Evolutionary conservation across 2,329 filamentous ascomycete genomes (phyloP), one percentile per base, ranked within the genome.

Genomic region (Botrytis paeoniae): DNA sequence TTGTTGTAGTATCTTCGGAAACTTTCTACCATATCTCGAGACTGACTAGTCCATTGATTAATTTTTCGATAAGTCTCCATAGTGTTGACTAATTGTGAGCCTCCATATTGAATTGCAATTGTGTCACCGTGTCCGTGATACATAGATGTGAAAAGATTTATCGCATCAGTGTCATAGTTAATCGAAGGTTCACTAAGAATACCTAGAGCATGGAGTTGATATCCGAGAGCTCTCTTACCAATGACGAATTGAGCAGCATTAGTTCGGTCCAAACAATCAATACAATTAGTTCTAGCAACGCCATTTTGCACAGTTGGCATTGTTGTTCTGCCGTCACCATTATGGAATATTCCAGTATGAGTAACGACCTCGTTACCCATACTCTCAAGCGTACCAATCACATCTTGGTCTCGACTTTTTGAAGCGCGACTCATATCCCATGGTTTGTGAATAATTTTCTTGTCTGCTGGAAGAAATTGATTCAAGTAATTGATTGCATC

Each of bases 1-100:
- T 99, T 99, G 83, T 98, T 97, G 82, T 99, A 99, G 82, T 98
- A 99, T 41, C 96, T 89, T 82, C 98, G 99, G 85, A 99, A 98
- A 81, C 94, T 97, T 83, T 99, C 96, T 35, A 99, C 95, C 95
- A 99, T 98, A 82, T 99, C 96, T 77, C 96, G 89, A 3, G 95
- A 98, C 81, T 97, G 94, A 78, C 94, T 97, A 37, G 94, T 97
- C 96, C 96, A 99, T 81, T 98, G 95, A 77, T 98, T 98, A 81
- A 98, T 97, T 83, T 98, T 98, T 73, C 96, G 92, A 82, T 99
- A 99, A 7, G 96, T 99, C 77, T 97, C 95, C 95, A 99, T 98
- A 0, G 96, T 99, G 81, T 99, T 99, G 78, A 99, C 96, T 0
- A 99, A 88, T 82, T 99, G 96, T 3, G 95, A 98, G 16, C 96